phyloP scores from a whole-genome alignment of 1,284 basidiomycete species.

The Fistulinella staudtii region DNA sequence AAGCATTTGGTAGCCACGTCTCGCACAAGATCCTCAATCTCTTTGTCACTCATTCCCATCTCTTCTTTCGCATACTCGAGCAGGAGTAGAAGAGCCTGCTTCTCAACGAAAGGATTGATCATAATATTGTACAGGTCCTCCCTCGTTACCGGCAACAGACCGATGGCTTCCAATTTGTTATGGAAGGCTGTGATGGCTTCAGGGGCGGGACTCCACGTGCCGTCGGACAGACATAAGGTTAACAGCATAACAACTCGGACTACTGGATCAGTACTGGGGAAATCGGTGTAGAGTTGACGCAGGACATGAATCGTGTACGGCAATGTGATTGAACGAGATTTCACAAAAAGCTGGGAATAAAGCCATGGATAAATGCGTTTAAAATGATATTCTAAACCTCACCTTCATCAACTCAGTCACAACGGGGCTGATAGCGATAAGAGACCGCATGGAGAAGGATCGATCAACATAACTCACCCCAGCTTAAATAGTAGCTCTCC shows the following conservation, averaged over 20 bases:
- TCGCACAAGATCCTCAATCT: conserved; percentile 43
- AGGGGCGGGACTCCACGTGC: conserved; percentile 35
- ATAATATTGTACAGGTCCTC: conserved; percentile 60
- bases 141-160: conserved; percentile 51
- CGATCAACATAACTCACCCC: conserved; percentile 36
- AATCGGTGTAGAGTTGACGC: conserved; percentile 59
- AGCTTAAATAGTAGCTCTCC: conserved; percentile 60
- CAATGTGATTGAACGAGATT: conserved; percentile 59
- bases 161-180: conserved; percentile 46
- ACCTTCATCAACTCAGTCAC: conserved; percentile 63
- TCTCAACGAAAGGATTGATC: conserved; percentile 65
- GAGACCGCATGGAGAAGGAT: conserved; percentile 5
- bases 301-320: conserved; percentile 48
- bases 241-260: conserved; percentile 66
- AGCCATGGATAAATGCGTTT: conserved; percentile 9
- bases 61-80: conserved; percentile 51
- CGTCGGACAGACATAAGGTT: conserved; percentile 52
- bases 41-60: conserved; percentile 40
- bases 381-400: conserved; percentile 6
- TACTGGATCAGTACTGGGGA: conserved; percentile 52
- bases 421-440: conserved; percentile 39
- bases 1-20: conserved; percentile 55
- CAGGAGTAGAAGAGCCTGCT: conserved; percentile 47
- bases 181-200: conserved; percentile 33
- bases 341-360: conserved; percentile 55